phyloP scores from a whole-genome alignment of 306 rosid species.

The Mimosa pudica region DNA sequence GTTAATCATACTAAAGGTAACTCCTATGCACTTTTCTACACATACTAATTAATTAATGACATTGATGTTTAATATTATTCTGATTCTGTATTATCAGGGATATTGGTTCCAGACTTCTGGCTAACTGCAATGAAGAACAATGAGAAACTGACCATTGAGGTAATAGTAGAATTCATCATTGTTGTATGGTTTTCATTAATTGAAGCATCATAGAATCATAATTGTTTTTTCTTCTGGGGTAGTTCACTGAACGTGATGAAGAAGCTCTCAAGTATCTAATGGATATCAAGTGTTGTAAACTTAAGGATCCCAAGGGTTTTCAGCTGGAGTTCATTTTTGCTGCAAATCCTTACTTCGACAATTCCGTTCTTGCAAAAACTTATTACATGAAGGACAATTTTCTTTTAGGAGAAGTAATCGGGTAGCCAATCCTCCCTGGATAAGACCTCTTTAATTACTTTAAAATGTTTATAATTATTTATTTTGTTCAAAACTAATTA shows the following conservation, averaged over 20 bases:
- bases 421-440: conserved; percentile 35
- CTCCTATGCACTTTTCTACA: conserved; percentile 19
- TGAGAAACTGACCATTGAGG: conserved; percentile 53
- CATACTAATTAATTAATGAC: neutral
- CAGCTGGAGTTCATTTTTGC: conserved; percentile 54
- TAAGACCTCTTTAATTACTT: too few relatives aligned
- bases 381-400: conserved; percentile 58
- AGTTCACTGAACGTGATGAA: conserved; percentile 62
- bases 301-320: conserved; percentile 51
- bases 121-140: conserved; percentile 53
- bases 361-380: conserved; percentile 47
- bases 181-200: conserved; percentile 8
- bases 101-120: conserved; percentile 64
- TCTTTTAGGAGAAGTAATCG: conserved; percentile 51
- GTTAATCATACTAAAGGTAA: conserved; percentile 32
- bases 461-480: too few relatives aligned
- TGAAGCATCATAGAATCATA: conserved; percentile 23
- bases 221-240: conserved; percentile 5
- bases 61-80: conserved; percentile 29
- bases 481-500: too few relatives aligned
- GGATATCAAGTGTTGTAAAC: conserved; percentile 55
- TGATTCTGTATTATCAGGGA: conserved; percentile 41
- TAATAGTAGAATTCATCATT: conserved; percentile 21
- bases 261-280: conserved; percentile 55
- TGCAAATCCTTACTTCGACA: conserved; percentile 51